phyloP scores from a whole-genome alignment of 306 rosid species.

The Vigna trinervia region DNA sequence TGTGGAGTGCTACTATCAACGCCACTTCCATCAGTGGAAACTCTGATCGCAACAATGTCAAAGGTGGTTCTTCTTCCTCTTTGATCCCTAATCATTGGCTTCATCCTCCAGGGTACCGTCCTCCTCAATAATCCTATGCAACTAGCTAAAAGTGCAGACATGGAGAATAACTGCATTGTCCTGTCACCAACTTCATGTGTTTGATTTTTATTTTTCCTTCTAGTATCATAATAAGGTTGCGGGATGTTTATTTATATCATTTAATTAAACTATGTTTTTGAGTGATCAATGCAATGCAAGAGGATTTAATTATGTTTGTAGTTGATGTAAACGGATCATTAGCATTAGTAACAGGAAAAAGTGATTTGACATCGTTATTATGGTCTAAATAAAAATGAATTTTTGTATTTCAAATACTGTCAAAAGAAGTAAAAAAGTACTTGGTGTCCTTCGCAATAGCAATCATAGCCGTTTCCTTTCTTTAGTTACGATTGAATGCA shows the following conservation, averaged over 20 bases:
- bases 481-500: slow-evolving; percentile 28
- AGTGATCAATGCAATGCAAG: neutral
- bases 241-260: slow-evolving; percentile 12
- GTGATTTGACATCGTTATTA: no score
- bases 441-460: no score
- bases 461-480: slow-evolving; percentile 5
- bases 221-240: neutral
- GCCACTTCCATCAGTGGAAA: slow-evolving; percentile 35
- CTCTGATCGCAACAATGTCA: slow-evolving; percentile 34
- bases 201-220: slow-evolving; percentile 16
- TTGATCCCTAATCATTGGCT: slow-evolving; percentile 50
- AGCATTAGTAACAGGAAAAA: neutral
- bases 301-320: slow-evolving; percentile 21
- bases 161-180: neutral
- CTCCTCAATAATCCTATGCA: slow-evolving; percentile 43
- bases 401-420: no score
- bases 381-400: no score
- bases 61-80: slow-evolving; percentile 34
- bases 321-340: slow-evolving; percentile 29
- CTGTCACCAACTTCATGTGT: neutral
- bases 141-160: neutral
- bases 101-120: slow-evolving; percentile 42
- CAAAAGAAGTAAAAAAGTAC: no score
- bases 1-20: slow-evolving; percentile 51
- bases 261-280: neutral